These are phyloP conservation scores for Ocimum tenuiflorum DNA, from an alignment of 257 asterid species.

Conservation along the genomic window DNA sequence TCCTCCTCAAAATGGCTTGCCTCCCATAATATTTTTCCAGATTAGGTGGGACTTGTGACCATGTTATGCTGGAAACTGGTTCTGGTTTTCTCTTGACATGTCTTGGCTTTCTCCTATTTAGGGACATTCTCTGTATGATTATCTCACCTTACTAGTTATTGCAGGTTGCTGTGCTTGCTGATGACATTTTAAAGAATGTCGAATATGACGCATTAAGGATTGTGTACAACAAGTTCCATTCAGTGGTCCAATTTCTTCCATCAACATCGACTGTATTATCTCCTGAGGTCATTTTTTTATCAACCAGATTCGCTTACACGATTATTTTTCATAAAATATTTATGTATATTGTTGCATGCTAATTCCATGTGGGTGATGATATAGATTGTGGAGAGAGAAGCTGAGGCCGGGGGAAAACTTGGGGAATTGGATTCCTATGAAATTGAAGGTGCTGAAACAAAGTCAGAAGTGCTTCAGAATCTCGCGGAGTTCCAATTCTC, in stretches of 20 bases:
- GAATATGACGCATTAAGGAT: constrained; percentile 83
- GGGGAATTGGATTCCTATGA: constrained; percentile 86
- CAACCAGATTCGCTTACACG: constrained; percentile 8
- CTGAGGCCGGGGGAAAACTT: constrained; percentile 88
- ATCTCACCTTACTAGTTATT: constrained; percentile 16
- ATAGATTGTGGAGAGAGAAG: constrained; percentile 81
- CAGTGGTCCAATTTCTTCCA: constrained; percentile 71
- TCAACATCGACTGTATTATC: constrained; percentile 75
- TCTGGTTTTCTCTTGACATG: neutral
- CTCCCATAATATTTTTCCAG: neutral
- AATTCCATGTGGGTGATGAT: constrained; percentile 16
- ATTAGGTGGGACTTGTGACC: neutral
- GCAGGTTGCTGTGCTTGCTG: constrained; percentile 95
- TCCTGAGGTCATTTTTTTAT: constrained; percentile 66
- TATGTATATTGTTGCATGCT: constrained; percentile 13
- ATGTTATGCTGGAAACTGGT: neutral
- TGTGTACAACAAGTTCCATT: constrained; percentile 86
- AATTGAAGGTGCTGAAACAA: constrained; percentile 92
- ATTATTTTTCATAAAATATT: no score
- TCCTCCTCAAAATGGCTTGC: neutral
- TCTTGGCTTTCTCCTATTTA: neutral
- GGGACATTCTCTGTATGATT: neutral
- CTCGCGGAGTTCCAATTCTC: constrained; percentile 92
- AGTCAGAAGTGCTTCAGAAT: constrained; percentile 91
- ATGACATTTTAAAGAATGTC: constrained; percentile 88